Percentiles rank a stretch among this genome's conserved stretches.
Evolutionary conservation across 164 flowering plant genomes (phyloP).

Genomic region (Umbilicus rupestris): DNA sequence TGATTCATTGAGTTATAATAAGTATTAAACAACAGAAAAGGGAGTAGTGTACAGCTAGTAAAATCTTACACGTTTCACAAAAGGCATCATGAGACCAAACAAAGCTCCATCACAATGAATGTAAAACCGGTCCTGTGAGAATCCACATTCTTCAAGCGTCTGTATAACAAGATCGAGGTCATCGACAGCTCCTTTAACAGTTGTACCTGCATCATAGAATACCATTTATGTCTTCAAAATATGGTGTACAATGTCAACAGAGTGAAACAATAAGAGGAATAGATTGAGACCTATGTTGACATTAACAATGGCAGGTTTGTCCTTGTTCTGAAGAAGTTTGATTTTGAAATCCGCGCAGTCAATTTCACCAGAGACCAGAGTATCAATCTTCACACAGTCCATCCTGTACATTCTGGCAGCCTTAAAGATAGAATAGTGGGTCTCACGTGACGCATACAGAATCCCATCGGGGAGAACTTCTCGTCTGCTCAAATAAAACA

Average conservation of each 20-base stretch:
- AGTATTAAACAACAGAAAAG: no score
- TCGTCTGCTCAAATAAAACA: slow-evolving; percentile 44
- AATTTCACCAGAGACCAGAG: slow-evolving; percentile 74
- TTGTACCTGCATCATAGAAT: slow-evolving; percentile 59
- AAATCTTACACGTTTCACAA: slow-evolving; percentile 67
- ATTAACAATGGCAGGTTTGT: slow-evolving; percentile 83
- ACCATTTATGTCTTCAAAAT: no score
- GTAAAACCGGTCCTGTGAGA: slow-evolving; percentile 65
- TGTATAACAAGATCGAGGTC: slow-evolving; percentile 88
- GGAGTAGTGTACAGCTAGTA: no score
- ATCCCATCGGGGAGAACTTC: slow-evolving; percentile 90
- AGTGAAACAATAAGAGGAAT: no score
- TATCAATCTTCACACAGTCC: slow-evolving; percentile 69
- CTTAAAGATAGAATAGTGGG: slow-evolving; percentile 89
- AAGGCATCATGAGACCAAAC: slow-evolving; percentile 98
- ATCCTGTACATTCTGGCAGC: slow-evolving; percentile 95
- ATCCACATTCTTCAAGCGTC: slow-evolving; percentile 79
- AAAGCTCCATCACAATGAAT: slow-evolving; percentile 95
- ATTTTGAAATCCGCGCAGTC: slow-evolving; percentile 66
- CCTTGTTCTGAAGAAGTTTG: slow-evolving; percentile 59
- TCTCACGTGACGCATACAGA: slow-evolving; percentile 71
- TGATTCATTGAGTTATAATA: no score
- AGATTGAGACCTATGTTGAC: slow-evolving; percentile 68
- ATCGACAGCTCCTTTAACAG: slow-evolving; percentile 97
- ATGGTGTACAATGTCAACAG: no score